Evolutionary conservation across 805 yeast genomes (phyloP), one percentile per base, ranked within the genome.

Genomic region (Metschnikowia gelsemii): DNA sequence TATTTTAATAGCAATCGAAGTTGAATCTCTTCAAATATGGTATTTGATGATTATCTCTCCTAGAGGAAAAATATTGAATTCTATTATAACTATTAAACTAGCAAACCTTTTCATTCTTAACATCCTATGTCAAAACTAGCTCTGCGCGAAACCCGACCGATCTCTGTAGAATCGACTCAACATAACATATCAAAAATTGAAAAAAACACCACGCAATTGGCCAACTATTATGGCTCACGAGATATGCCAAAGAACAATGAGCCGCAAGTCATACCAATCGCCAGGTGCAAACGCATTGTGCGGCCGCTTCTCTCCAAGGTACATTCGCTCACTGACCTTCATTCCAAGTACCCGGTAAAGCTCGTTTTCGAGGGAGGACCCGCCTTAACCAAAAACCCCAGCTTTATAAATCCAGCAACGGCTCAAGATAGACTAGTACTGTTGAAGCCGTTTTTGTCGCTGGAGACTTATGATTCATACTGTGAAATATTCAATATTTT

Each of bases 271-370:
- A 47, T 52, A 19, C 34, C 53, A 21, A 42, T 53, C 12, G 40
- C 62, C 13, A 56, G 59, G 35, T 64, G 67, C 51, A 65, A 63
- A 46, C 51, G 72, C 29, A 46, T 62, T 2, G 56, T 61, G 7
- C 57, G 74, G 12, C 74, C 74, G 17, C 52, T 69, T 14, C 44
- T 65, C 4, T 51, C 70, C 21, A 66, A 65, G 43, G 55, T 67
- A 30, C 72, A 66, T 45, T 46, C 55, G 3, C 56, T 69, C 28
- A 61, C 63, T 19, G 65, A 63, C 32, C 36, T 55, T 14, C 50
- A 49, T 29, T 35, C 45, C 7, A 62, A 64, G 43, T 54, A 57
- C 37, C 69, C 72, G 3, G 40, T 48, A 4, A 41, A 43, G 14
- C 42, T 50, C 17, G 38, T 11, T 12, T 46, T 50, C 14, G 50